Conservation (phyloP, 2,329 filamentous ascomycete species). For the Nothophaeocryptopus gaeumannii region DNA sequence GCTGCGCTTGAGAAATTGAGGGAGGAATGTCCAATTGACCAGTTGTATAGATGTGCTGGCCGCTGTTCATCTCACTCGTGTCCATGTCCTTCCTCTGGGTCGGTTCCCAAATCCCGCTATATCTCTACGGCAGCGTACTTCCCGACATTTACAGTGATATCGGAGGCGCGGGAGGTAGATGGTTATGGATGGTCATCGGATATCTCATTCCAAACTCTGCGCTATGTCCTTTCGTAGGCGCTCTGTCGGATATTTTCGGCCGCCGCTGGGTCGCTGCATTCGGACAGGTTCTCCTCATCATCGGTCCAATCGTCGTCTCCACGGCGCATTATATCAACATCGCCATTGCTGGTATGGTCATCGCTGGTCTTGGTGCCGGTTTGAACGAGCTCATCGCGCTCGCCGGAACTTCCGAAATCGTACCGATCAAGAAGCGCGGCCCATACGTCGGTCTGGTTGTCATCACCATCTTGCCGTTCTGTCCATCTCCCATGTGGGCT, state of each 20-base stretch:
- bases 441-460: constrained; percentile 61
- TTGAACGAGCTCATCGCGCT: constrained; percentile 68
- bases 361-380: constrained; percentile 64
- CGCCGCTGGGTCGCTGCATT: constrained; percentile 59
- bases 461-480: constrained; percentile 62
- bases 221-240: constrained; percentile 63
- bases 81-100: constrained; percentile 61
- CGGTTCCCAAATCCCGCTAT: constrained; percentile 59
- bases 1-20: neutral
- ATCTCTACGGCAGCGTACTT: constrained; percentile 43
- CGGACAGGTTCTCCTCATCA: constrained; percentile 53
- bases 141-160: constrained; percentile 58
- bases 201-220: constrained; percentile 58
- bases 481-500: constrained; percentile 60
- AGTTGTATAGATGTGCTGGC: constrained; percentile 9
- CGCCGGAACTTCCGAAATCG: constrained; percentile 66
- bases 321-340: constrained; percentile 59
- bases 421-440: constrained; percentile 62
- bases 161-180: constrained; percentile 52
- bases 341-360: constrained; percentile 61
- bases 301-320: constrained; percentile 60
- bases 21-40: no score
- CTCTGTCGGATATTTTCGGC: constrained; percentile 62
- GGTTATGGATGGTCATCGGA: constrained; percentile 49
- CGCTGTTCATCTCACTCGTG: constrained; percentile 35